phyloP scores from a whole-genome alignment of 768 basidiomycete genomes.

The Kwoniella botswanensis region DNA sequence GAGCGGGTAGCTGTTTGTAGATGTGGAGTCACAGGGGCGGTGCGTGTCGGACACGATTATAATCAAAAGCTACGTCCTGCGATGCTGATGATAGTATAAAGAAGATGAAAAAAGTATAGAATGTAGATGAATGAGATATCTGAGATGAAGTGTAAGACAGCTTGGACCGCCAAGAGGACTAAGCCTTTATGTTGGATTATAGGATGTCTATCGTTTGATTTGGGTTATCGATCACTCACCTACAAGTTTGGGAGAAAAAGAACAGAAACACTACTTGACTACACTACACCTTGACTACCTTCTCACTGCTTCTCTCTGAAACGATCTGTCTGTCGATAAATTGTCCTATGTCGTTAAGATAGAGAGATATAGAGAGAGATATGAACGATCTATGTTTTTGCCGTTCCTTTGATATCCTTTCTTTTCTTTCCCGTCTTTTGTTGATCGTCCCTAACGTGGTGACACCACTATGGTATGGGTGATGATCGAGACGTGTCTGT shows the following conservation, averaged over 20 bases:
- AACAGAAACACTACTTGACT: background rate
- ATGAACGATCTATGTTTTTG: background rate
- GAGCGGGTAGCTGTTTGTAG: background rate
- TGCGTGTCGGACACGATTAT: background rate
- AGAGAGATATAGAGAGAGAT: background rate
- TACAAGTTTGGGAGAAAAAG: slow-evolving; percentile 7
- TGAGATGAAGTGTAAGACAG: background rate
- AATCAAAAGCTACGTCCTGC: background rate
- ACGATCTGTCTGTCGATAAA: background rate
- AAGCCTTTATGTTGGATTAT: background rate
- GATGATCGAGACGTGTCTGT: background rate
- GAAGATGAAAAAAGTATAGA: background rate
- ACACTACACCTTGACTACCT: background rate
- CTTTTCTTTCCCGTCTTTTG: background rate
- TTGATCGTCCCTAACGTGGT: background rate
- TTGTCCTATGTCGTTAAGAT: background rate
- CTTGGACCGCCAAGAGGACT: slow-evolving; percentile 11
- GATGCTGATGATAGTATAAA: background rate
- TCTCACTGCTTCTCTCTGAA: background rate
- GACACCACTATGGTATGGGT: background rate
- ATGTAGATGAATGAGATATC: background rate
- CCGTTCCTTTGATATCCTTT: slow-evolving; percentile 12
- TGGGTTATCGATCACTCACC: slow-evolving; percentile 7
- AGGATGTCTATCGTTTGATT: background rate
- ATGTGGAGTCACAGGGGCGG: background rate